Percentiles rank a stretch among this genome's conserved stretches.
These are phyloP conservation scores for Boletus subcaerulescens DNA, from an alignment of 768 basidiomycete species.

Conservation along the genomic window DNA sequence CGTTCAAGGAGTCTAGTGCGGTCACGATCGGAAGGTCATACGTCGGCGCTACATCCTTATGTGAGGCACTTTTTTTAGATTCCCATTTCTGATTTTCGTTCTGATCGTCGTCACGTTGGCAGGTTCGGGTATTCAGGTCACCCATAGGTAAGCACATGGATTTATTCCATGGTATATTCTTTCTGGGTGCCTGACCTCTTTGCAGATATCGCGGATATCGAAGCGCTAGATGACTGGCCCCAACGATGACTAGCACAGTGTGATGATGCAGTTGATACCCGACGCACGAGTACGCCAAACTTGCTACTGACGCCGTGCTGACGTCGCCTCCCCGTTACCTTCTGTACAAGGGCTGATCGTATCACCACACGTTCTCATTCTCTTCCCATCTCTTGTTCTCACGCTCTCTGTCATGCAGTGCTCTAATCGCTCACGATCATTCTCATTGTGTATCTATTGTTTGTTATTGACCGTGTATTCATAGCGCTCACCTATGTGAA, in stretches of 20 bases:
- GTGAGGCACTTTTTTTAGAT: conserved; percentile 13
- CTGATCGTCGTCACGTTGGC: conserved; percentile 6
- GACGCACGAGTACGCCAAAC: not conserved
- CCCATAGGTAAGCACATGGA: conserved; percentile 27
- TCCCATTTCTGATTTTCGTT: not conserved
- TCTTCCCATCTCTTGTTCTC: conserved; percentile 1
- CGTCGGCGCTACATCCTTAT: conserved; percentile 27
- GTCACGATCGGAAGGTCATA: conserved; percentile 30
- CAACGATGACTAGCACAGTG: conserved; percentile 16
- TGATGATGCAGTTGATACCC: conserved; percentile 3
- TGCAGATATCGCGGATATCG: conserved; percentile 29
- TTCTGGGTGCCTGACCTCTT: conserved; percentile 1
- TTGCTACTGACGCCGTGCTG: not conserved
- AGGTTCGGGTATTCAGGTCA: conserved; percentile 31
- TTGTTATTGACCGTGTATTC: conserved; percentile 21
- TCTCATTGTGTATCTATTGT: conserved; percentile 20
- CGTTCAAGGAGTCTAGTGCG: conserved; percentile 28
- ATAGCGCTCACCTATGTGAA: conserved; percentile 7
- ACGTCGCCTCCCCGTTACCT: not conserved
- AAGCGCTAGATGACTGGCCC: conserved; percentile 20
- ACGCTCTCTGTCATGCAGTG: conserved; percentile 6
- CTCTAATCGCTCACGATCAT: conserved; percentile 11
- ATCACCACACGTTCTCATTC: not conserved
- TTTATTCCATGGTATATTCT: not conserved
- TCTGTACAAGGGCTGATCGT: not conserved